Base-by-base conservation (phyloP, 495 filamentous ascomycete genomes). In the Aspergillus homomorphus region DNA sequence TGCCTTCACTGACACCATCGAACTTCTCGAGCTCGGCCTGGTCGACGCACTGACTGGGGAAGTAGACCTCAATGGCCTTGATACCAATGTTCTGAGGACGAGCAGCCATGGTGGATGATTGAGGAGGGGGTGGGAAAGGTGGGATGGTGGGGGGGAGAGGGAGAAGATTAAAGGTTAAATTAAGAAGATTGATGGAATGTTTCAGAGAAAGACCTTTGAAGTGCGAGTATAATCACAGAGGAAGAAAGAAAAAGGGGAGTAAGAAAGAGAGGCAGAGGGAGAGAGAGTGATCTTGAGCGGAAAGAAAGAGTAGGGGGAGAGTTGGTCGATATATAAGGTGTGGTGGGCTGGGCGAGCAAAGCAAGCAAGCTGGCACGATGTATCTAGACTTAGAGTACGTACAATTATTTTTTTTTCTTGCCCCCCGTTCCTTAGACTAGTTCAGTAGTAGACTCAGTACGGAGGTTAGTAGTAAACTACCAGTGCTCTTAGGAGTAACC, bases 41-140 rank as follows among this genome's bases (percentile, higher is more conserved):
- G 74, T 97, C 92, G 65, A 98, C 93, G 75, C 94, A 98, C 94
- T 98, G 94, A 73, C 83, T 90, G 54, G 94, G 94, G 73, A 96
- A 96, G 78, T 98, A 98, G 73, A 98, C 88, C 80, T 98, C 94
- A 77, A 98, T 94, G 91, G 90, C 94, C 83, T 98, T 98, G 76
- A 98, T 96, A 84, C 94, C 94, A 71, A 98, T 89, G 79, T 97
- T 98, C 75, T 93, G 87, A 58, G 94, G 90, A 73, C 91, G 89
- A 63, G 89, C 68, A 68, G 90, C 85, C 94, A 96, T 98, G 65
- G 64, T 87, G 77, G 64, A 62, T 68, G 69, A 65, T 56, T 57
- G 18, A 38, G 45, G 43, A 43, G 16, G 23, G 42, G 28, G 49
- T 8, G 48, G 28, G 54, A 55, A 45, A 54, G 20, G 57, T 41